Base-by-base conservation (phyloP, 345 rosid species). In the Euphorbia tirucalli region DNA sequence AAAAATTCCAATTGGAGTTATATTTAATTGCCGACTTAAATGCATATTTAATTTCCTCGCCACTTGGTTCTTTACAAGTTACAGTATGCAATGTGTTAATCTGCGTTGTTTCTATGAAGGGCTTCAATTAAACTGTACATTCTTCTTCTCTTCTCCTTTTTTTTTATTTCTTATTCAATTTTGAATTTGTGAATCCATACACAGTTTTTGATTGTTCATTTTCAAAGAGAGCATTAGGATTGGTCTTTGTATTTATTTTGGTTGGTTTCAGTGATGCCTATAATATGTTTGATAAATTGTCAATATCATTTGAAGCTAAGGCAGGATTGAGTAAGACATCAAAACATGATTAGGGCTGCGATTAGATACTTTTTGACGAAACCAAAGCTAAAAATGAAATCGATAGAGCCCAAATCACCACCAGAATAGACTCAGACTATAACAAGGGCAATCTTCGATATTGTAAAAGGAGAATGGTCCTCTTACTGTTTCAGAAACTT, bases 391-490 rank as follows among this genome's bases (percentile, higher is more conserved):
- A 86, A 84, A 72, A 88, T 89, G 96, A 91, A 89, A 73, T 93
- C 93, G 6, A 87, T 84, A 58, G 94, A 93, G 88, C 87, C 90
- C 11, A 88, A 78, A n/a, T 84, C 84, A 68, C 91, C 91, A 46
- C 92, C 87, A 0, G 96, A 93, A 87, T 94, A 87, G 76, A 87
- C 94, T 0, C 94, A 89, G 83, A 93, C 90, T 11, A 87, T 93
- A 73, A 86, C 94, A 0, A 75, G 94, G 76, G 92, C 80, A 14
- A 85, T 89, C 78, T 91, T 91, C 37, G 94, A 91, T 57, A 78
- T 91, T 19, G 79, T 93, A n/a, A 55, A 93, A 93, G 76, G 97
- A 93, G 58, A 91, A 91, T 46, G 97, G 94, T 31, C 94, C 98
- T 74, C 91, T 89, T 80, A 89, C 94, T n/a, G 74, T 93, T 4